Base-by-base conservation (phyloP, 176 grass and related monocot genomes). In the Neostapfia colusana region DNA sequence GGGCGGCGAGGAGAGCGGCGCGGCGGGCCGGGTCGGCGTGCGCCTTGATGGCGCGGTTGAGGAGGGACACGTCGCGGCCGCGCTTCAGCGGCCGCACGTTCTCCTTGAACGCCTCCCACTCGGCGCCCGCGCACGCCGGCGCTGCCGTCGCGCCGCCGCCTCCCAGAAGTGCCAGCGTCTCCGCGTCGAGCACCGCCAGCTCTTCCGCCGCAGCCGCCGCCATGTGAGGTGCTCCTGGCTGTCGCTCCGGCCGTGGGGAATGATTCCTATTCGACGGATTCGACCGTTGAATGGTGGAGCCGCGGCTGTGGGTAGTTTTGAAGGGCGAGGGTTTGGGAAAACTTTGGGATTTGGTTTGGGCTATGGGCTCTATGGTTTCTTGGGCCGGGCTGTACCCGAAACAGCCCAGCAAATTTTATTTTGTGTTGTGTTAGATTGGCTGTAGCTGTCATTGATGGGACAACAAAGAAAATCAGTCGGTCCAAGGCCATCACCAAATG, bases 41-140 rank as follows among this genome's bases (percentile, higher is more conserved):
- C 27, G 89, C 84, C 73, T 86, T 87, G 69, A 99, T 89, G 54
- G 91, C 87, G 31, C 53, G 54, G 79, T 99, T 99, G 65, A 95
- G 95, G 64, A 92, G 83, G 26, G 76, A 59, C 57, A 92, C 88
- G 40, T 99, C 92, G 41, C 91, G 95, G 36, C 95, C 95, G 20
- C 95, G 91, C 87, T 99, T 99, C 53, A 99, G 87, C 46, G 95
- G 95, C 69, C 95, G 87, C 51, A 99, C 81, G 77, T 99, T 99
- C 74, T 99, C 91, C 89, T 95, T 94, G 84, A 77, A 94, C 13
- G 74, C 61, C 80, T 99, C 95, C 91, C 87, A 95, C 56, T 99
- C 91, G 60, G 65, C 63, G 14, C 76, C 82, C 80, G 54, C 31
- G 14, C 83, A 65, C 82, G 77, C 76, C 62, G 72, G 62, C 27